A percentile compares a stretch with the other conserved stretches of the same genome.
These are phyloP conservation scores for Physcomitrium patens DNA, from an alignment of 225 moss, liverwort and hornwort species.

Conservation along the genomic window DNA sequence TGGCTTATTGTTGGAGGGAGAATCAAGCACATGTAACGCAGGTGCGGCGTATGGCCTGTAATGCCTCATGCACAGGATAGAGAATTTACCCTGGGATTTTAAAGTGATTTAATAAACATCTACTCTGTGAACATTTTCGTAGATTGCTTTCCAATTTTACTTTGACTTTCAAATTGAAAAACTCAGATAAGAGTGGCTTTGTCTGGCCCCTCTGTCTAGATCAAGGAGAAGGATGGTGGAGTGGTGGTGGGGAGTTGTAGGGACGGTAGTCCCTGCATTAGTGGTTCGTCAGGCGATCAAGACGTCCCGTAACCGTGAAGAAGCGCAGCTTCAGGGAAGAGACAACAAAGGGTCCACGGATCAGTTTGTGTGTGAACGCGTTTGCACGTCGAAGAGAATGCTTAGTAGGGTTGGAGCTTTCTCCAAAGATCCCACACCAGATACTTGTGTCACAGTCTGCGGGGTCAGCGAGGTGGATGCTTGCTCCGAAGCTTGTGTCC, in stretches of 20 bases:
- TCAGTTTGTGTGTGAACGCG: conserved; percentile 88
- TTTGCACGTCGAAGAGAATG: conserved; percentile 96
- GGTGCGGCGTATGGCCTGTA: background rate
- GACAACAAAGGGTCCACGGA: conserved; percentile 82
- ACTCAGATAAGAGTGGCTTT: background rate
- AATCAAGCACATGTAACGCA: background rate
- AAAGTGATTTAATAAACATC: conserved; percentile 23
- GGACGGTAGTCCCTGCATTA: conserved; percentile 90
- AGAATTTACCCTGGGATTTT: conserved; percentile 5
- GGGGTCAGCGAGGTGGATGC: conserved; percentile 97
- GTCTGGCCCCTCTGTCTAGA: conserved; percentile 20
- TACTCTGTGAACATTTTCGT: background rate
- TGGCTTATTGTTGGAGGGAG: background rate
- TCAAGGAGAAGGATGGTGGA: conserved; percentile 74
- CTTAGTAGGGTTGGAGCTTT: conserved; percentile 90
- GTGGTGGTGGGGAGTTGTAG: conserved; percentile 99
- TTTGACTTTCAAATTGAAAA: background rate
- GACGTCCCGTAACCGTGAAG: conserved; percentile 75
- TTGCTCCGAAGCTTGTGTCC: conserved; percentile 86
- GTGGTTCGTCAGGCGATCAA: conserved; percentile 88
- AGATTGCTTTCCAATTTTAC: background rate
- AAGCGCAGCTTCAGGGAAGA: conserved; percentile 75
- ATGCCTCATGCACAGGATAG: background rate
- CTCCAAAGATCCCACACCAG: conserved; percentile 92
- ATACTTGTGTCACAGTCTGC: conserved; percentile 94